These are phyloP conservation scores for Pseudogymnoascus sp. DNA, from an alignment of 2,329 filamentous ascomycete species.

Conservation along the genomic window DNA sequence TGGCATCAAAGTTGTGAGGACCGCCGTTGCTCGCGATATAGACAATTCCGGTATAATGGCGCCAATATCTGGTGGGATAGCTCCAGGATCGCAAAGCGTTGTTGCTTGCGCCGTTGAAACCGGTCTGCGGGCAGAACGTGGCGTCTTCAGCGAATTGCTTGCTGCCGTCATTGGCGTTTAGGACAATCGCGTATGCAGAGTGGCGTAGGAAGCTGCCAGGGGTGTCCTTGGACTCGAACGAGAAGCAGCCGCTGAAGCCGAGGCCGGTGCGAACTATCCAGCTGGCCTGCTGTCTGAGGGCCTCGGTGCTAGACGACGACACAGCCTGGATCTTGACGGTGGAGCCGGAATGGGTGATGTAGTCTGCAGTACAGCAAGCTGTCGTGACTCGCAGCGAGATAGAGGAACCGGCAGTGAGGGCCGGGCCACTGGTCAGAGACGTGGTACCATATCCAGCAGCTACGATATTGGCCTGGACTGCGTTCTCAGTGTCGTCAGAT, in stretches of 20 bases:
- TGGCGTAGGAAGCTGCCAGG: conserved; percentile 53
- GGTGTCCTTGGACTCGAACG: conserved; percentile 52
- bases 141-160: conserved; percentile 54
- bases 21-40: conserved; percentile 48
- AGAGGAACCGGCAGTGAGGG: conserved; percentile 40
- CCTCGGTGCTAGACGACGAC: conserved; percentile 40
- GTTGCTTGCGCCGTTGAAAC: conserved; percentile 42
- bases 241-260: conserved; percentile 47
- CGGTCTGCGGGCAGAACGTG: conserved; percentile 50
- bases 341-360: conserved; percentile 44
- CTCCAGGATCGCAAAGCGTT: conserved; percentile 48
- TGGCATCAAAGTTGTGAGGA: conserved; percentile 43
- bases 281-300: conserved; percentile 44
- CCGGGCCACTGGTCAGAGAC: conserved; percentile 40
- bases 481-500: conserved; percentile 47
- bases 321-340: conserved; percentile 48
- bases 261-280: conserved; percentile 49
- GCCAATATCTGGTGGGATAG: conserved; percentile 50
- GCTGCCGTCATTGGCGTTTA: conserved; percentile 44
- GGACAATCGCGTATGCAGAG: conserved; percentile 40
- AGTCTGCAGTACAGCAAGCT: conserved; percentile 43
- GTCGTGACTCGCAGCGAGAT: conserved; percentile 50
- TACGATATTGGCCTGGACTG: conserved; percentile 52
- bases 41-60: conserved; percentile 41
- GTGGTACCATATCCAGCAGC: conserved; percentile 46